A percentile compares a stretch with the other conserved stretches of the same genome.
phyloP scores from a whole-genome alignment of 2,329 filamentous ascomycete genomes.

The Alternaria postmessia region DNA sequence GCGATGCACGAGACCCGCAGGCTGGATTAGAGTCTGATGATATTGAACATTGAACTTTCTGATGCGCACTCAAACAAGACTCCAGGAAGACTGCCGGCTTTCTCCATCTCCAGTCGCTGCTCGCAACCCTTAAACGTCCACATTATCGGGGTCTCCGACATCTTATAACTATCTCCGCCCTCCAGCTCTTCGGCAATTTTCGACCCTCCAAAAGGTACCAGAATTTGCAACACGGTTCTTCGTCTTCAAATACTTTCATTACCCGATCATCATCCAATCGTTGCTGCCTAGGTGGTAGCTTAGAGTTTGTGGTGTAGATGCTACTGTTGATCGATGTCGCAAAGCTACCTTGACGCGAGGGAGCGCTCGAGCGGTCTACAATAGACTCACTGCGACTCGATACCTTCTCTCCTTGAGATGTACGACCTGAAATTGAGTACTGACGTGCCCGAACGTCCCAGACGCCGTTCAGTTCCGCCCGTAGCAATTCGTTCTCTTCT shows the following conservation, averaged over 20 bases:
- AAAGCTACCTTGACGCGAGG: constrained; percentile 77
- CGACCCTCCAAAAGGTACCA: neutral
- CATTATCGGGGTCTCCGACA: too few relatives aligned
- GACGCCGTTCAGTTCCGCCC: constrained; percentile 56
- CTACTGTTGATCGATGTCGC: constrained; percentile 81
- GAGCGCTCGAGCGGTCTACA: constrained; percentile 60
- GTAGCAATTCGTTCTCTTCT: constrained; percentile 58
- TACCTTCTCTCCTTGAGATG: constrained; percentile 22
- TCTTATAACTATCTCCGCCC: too few relatives aligned
- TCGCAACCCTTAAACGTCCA: too few relatives aligned
- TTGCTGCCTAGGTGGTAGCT: constrained; percentile 74
- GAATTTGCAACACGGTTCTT: neutral
- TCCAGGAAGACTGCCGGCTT: too few relatives aligned
- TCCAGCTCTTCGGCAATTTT: neutral
- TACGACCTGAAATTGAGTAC: neutral
- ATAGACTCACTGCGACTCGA: constrained; percentile 59
- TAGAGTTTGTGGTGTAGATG: constrained; percentile 78
- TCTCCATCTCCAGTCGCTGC: too few relatives aligned
- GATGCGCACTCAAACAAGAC: too few relatives aligned
- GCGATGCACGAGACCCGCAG: too few relatives aligned
- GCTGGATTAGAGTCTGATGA: too few relatives aligned
- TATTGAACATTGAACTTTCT: too few relatives aligned
- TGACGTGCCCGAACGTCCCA: constrained; percentile 47
- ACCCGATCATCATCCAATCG: constrained; percentile 71
- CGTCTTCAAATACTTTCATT: neutral